Evolutionary conservation across 2,329 filamentous ascomycete genomes (phyloP).

Genomic region (Lachnellula subtilissima): DNA sequence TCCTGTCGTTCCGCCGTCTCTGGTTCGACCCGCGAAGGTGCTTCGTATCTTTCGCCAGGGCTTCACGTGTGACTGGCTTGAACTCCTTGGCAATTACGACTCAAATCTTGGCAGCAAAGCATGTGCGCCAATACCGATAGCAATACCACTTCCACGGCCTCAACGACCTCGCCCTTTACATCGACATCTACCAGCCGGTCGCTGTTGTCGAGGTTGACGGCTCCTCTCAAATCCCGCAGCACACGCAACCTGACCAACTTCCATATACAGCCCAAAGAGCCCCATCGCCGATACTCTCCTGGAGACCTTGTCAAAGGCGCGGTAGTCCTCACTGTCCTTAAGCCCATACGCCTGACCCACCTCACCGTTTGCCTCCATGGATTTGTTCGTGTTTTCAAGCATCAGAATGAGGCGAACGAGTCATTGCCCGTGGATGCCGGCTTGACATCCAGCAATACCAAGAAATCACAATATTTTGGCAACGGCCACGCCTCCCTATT

Average conservation of each 20-base stretch:
- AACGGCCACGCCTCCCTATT: constrained; percentile 78
- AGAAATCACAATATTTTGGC: constrained; percentile 55
- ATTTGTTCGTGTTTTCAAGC: constrained; percentile 73
- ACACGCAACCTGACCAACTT: constrained; percentile 70
- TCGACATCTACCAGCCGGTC: constrained; percentile 25
- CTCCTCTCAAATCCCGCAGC: constrained; percentile 38
- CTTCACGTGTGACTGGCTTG: constrained; percentile 10
- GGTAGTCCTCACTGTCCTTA: constrained; percentile 67
- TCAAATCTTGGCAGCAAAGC: constrained; percentile 30
- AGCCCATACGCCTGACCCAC: constrained; percentile 73
- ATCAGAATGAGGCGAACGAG: constrained; percentile 51
- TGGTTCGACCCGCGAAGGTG: not conserved
- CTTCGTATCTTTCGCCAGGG: not conserved
- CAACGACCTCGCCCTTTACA: constrained; percentile 20
- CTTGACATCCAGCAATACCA: constrained; percentile 34
- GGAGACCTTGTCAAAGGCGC: constrained; percentile 69
- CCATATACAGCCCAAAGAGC: constrained; percentile 71
- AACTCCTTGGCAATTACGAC: constrained; percentile 25
- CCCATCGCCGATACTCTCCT: constrained; percentile 69
- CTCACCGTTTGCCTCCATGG: constrained; percentile 73
- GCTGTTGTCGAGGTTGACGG: constrained; percentile 39
- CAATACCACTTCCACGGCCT: constrained; percentile 25
- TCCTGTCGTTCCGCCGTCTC: not conserved
- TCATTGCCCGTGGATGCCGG: constrained; percentile 36
- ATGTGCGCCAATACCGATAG: constrained; percentile 32